Conservation (phyloP, 2,329 filamentous ascomycete genomes). For the Fusarium acutatum region DNA sequence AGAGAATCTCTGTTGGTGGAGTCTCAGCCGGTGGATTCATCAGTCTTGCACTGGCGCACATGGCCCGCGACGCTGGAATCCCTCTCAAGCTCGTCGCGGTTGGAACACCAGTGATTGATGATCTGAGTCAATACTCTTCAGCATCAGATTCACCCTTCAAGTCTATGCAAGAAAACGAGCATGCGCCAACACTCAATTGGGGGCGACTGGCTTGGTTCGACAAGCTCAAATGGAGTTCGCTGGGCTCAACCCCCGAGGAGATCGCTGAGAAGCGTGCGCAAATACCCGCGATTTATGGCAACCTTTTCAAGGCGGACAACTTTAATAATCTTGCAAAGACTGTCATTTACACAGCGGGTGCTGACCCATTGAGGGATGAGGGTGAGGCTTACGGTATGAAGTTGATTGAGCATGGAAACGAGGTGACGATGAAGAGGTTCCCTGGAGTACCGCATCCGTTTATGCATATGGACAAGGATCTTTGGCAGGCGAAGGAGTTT, state of each 20-base stretch:
- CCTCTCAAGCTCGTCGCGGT: conserved; percentile 6
- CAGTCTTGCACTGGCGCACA: neutral
- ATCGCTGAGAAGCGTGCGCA: neutral
- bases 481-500: conserved; percentile 49
- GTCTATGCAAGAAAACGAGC: neutral
- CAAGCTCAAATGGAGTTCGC: conserved; percentile 10
- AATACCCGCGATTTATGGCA: neutral
- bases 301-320: neutral
- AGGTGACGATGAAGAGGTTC: conserved; percentile 57
- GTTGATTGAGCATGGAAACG: conserved; percentile 54
- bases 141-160: neutral
- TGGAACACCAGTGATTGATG: conserved; percentile 4
- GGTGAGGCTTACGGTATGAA: conserved; percentile 56
- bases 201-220: conserved; percentile 1
- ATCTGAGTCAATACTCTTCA: neutral
- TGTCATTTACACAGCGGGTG: neutral
- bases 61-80: neutral
- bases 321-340: conserved; percentile 2
- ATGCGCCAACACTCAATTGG: conserved; percentile 9
- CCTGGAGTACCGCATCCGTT: conserved; percentile 59
- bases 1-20: neutral
- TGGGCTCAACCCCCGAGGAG: neutral
- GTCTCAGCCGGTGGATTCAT: conserved; percentile 9
- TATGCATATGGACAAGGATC: conserved; percentile 56
- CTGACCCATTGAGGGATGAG: conserved; percentile 52